Percentiles rank a stretch among this genome's conserved stretches.
Conservation (phyloP, 2,329 filamentous ascomycete species). For the Monosporascus sp. region DNA sequence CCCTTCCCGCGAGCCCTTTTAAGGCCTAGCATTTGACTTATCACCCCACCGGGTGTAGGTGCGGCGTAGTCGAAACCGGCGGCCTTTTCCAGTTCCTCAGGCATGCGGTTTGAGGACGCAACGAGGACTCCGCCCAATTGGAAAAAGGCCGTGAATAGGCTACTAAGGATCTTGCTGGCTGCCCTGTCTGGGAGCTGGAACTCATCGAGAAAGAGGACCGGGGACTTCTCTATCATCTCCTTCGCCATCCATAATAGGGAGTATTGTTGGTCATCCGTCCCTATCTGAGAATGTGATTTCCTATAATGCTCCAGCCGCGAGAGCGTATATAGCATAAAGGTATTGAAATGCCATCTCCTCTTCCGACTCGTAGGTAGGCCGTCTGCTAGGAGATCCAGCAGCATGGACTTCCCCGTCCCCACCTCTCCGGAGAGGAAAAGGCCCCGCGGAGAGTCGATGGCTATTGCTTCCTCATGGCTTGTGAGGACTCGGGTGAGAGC, state of each 20-base stretch:
- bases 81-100: conserved; percentile 72
- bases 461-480: conserved; percentile 64
- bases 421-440: conserved; percentile 77
- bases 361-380: conserved; percentile 70
- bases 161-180: conserved; percentile 72
- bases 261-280: conserved; percentile 45
- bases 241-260: conserved; percentile 69
- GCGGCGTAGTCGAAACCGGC: conserved; percentile 63
- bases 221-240: conserved; percentile 68
- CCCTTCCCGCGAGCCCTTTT: conserved; percentile 32
- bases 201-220: conserved; percentile 75
- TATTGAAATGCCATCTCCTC: conserved; percentile 76
- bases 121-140: conserved; percentile 76
- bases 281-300: conserved; percentile 24
- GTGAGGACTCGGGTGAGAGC: conserved; percentile 66
- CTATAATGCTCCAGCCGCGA: conserved; percentile 65
- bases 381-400: conserved; percentile 76
- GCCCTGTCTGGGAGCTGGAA: conserved; percentile 78
- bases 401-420: conserved; percentile 78
- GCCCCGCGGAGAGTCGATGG: conserved; percentile 66
- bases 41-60: conserved; percentile 42
- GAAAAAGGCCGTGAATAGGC: conserved; percentile 74
- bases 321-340: conserved; percentile 75
- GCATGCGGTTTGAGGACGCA: conserved; percentile 78
- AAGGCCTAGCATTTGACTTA: conserved; percentile 42